Base-by-base conservation (phyloP, 148 eudicot genomes). In the Chenopodium quinoa region DNA sequence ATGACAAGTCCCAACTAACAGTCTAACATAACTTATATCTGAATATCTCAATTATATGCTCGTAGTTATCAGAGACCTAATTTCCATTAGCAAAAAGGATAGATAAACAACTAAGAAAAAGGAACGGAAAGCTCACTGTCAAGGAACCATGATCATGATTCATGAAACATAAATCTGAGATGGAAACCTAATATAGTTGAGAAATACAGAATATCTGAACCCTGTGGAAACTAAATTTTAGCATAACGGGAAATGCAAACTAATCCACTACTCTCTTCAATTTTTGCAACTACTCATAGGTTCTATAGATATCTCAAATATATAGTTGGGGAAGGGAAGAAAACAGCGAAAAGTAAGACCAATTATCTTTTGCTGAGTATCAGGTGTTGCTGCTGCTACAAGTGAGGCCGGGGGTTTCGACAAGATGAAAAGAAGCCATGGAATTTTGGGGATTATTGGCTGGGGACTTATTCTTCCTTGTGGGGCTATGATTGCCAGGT, bases 391-490 rank as follows among this genome's bases (percentile, higher is more conserved):
- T 40, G 78, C 65, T 47, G 77, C 77, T 54, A 50, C 86, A 70
- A 79, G 74, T 79, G 86, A 72, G 58, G 68, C 77, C 25, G 82
- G 79, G 65, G 62, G 83, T 56, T 56, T 77, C 64, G 73, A 77
- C 62, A 84, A 85, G 75, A 85, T 82, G 85, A 92, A 84, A 88
- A 89, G 82, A 85, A 93, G 92, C 58, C 99, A 96, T 44, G 99
- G 99, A 52, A 60, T 86, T 79, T 76, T 93, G 79, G 97, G 90
- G 46, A 22, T 96, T 46, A 71, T 96, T 16, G 98, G 90, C 54
- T 96, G 99, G 99, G 99, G 98, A 65, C 86, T 96, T 6, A 76
- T 96, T 80, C 93, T 93, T 78, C 98, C 99, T 32, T 76, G 72
- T n/a, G 99, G 99, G 22, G 95, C 94, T 32, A 89, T 94, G 80